Evolutionary conservation across 208 protist species (phyloP).

Genomic region (Trypanosoma cruzi): DNA sequence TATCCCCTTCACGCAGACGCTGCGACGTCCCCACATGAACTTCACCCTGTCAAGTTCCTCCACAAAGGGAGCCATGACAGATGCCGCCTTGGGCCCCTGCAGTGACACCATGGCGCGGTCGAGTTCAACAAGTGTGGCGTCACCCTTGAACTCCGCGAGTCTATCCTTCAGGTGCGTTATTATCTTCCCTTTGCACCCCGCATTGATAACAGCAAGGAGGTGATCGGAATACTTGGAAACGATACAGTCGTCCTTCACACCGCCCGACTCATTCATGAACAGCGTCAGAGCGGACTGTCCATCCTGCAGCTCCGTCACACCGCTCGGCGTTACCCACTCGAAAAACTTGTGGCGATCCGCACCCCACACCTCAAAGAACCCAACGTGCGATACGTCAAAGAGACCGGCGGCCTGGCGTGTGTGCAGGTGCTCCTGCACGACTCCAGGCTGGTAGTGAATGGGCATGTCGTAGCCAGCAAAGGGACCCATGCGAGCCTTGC

Average conservation of each 20-base stretch:
- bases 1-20: conserved; percentile 53
- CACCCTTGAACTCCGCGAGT: conserved; percentile 61
- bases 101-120: conserved; percentile 89
- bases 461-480: conserved; percentile 98
- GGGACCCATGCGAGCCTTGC: conserved; percentile 94
- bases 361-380: conserved; percentile 91
- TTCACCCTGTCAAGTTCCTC: conserved; percentile 44
- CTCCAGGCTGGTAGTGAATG: conserved; percentile 90
- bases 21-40: conserved; percentile 87
- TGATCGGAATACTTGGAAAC: conserved; percentile 89
- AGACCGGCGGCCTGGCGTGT: conserved; percentile 84
- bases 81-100: conserved; percentile 90
- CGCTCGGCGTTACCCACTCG: conserved; percentile 89
- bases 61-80: conserved; percentile 46
- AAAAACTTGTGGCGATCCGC: conserved; percentile 93
- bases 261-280: conserved; percentile 94
- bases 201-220: conserved; percentile 96
- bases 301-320: conserved; percentile 54
- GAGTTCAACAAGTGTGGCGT: conserved; percentile 84
- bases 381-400: conserved; percentile 98
- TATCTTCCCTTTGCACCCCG: conserved; percentile 96
- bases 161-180: conserved; percentile 71
- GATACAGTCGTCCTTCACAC: conserved; percentile 97
- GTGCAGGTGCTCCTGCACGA: conserved; percentile 92
- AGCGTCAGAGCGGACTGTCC: conserved; percentile 81